These are phyloP conservation scores for Teratosphaeria nubilosa DNA, from an alignment of 2,329 filamentous ascomycete species.

Conservation along the genomic window DNA sequence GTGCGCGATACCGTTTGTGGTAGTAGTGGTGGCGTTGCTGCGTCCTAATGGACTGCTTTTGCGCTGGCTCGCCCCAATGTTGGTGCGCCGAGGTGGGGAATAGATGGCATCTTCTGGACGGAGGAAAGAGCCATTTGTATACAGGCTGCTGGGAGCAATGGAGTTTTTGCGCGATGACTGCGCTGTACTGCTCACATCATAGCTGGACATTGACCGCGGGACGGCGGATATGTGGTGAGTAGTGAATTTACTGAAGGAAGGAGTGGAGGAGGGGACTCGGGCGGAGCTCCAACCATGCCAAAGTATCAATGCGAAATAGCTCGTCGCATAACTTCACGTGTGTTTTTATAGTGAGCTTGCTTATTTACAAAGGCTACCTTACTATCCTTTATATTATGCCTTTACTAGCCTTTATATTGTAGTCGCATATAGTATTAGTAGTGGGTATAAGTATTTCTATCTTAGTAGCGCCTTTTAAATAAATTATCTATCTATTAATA, in stretches of 20 bases:
- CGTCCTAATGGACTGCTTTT: conserved; percentile 20
- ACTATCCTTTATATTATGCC: too few species aligned
- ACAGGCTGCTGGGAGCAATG: conserved; percentile 4
- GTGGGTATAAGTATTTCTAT: too few species aligned
- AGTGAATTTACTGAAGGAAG: background rate
- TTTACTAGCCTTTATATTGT: too few species aligned
- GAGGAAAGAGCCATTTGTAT: conserved; percentile 31
- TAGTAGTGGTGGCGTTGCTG: conserved; percentile 20
- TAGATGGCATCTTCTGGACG: conserved; percentile 77
- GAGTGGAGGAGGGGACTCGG: background rate
- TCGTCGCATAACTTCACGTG: too few species aligned
- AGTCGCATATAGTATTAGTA: too few species aligned
- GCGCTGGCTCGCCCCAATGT: conserved; percentile 6
- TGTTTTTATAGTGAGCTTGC: too few species aligned
- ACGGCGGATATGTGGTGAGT: background rate
- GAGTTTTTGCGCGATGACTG: conserved; percentile 13
- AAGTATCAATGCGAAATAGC: too few species aligned
- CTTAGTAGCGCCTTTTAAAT: too few species aligned
- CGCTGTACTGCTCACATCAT: conserved; percentile 7
- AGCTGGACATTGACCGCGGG: conserved; percentile 2
- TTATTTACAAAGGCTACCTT: too few species aligned
- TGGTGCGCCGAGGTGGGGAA: conserved; percentile 46
- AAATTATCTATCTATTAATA: too few species aligned
- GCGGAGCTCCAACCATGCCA: too few species aligned
- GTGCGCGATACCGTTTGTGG: conserved; percentile 1